Evolutionary conservation across 768 basidiomycete species (phyloP).

Genomic region (Mycena venus): DNA sequence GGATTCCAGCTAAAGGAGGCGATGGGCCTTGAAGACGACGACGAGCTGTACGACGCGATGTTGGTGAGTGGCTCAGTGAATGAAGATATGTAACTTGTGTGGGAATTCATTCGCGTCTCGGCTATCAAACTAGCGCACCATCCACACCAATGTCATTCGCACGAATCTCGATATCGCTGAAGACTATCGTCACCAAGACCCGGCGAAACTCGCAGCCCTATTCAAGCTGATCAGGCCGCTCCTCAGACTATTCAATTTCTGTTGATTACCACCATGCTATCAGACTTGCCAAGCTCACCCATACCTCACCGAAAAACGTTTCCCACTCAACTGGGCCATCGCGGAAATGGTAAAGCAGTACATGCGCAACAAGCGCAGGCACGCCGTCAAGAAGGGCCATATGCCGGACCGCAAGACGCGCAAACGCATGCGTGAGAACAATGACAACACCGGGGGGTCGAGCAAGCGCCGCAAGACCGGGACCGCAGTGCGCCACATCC

Average conservation of each 20-base stretch:
- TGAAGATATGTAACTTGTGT: too few relatives aligned
- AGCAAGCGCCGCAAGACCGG: not conserved
- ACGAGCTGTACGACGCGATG: not conserved
- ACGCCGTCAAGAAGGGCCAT: not conserved
- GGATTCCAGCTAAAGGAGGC: conserved; percentile 17
- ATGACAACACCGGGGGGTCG: too few relatives aligned
- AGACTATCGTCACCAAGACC: not conserved
- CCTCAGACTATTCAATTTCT: not conserved
- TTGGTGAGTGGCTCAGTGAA: too few relatives aligned
- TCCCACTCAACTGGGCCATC: not conserved
- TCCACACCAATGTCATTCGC: too few relatives aligned
- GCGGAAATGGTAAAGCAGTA: not conserved
- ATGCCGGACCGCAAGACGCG: not conserved
- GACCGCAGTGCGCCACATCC: too few relatives aligned
- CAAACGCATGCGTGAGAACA: not conserved
- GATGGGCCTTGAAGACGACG: not conserved
- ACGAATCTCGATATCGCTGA: not conserved
- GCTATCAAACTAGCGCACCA: too few relatives aligned
- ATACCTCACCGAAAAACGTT: not conserved
- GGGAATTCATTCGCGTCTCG: too few relatives aligned
- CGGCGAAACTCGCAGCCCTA: not conserved
- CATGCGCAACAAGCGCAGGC: not conserved
- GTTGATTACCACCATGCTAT: not conserved
- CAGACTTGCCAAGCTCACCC: not conserved
- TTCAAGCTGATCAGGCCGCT: not conserved